Percentiles rank a stretch among this genome's conserved stretches.
Conservation (phyloP, 306 rosid species). For the Neltuma alba region DNA sequence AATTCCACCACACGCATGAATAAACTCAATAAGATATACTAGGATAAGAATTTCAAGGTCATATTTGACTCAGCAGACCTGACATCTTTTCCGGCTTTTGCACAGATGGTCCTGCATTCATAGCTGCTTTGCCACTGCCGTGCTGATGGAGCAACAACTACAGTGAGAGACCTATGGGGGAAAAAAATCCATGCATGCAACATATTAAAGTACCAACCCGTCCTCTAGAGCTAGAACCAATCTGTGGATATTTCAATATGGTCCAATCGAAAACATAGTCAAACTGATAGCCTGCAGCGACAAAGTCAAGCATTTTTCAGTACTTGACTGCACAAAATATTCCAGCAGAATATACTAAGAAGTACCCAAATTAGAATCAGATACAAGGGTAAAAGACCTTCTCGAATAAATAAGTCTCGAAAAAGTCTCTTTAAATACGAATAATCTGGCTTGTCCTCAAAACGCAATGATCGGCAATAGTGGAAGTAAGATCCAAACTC, state of each 20-base stretch:
- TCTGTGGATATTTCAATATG: conserved; percentile 80
- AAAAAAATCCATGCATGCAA: conserved; percentile 23
- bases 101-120: conserved; percentile 74
- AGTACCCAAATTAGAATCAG: conserved; percentile 6
- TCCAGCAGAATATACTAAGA: conserved; percentile 25
- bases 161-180: conserved; percentile 41
- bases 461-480: conserved; percentile 91
- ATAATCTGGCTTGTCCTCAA: conserved; percentile 99
- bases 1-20: conserved; percentile 4
- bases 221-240: conserved; percentile 76
- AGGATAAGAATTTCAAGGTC: conserved; percentile 32
- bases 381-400: conserved; percentile 54
- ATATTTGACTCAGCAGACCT: conserved; percentile 53
- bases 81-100: conserved; percentile 84
- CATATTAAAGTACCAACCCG: conserved; percentile 57
- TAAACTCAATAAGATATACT: conserved; percentile 4
- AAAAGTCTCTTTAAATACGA: conserved; percentile 96
- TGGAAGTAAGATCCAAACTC: conserved; percentile 96
- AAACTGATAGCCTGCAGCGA: conserved; percentile 80
- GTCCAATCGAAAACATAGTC: conserved; percentile 97
- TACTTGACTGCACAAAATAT: conserved; percentile 6
- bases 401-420: conserved; percentile 93
- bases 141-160: conserved; percentile 54
- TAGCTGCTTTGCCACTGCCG: conserved; percentile 71
- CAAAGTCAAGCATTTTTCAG: conserved; percentile 37